These are phyloP conservation scores for Viola pubescens DNA, from an alignment of 441 rosid species.

Conservation along the genomic window DNA sequence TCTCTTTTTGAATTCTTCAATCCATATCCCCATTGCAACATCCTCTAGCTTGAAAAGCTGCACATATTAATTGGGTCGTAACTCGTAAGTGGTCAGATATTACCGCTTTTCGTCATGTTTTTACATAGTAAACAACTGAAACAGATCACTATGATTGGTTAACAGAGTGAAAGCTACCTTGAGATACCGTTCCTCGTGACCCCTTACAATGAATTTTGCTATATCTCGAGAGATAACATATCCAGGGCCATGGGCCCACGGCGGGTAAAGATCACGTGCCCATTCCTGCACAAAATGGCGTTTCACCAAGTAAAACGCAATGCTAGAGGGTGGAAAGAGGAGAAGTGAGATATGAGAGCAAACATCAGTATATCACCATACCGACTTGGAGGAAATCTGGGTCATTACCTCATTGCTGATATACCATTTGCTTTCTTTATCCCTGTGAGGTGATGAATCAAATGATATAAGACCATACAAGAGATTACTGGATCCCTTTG, in stretches of 20 bases:
- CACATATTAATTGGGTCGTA: too few relatives aligned
- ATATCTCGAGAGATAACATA: slow-evolving; percentile 67
- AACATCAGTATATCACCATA: not conserved
- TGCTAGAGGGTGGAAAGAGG: not conserved
- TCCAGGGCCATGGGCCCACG: slow-evolving; percentile 97
- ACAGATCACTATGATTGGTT: too few relatives aligned
- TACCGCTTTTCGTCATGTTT: too few relatives aligned
- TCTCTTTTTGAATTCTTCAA: slow-evolving; percentile 53
- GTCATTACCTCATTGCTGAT: slow-evolving; percentile 55
- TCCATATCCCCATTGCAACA: slow-evolving; percentile 95
- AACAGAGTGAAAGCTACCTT: slow-evolving; percentile 32
- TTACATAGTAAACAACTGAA: too few relatives aligned
- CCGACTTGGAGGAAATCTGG: not conserved
- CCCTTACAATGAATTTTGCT: slow-evolving; percentile 65
- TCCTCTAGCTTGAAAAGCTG: slow-evolving; percentile 92
- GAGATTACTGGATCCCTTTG: slow-evolving; percentile 47
- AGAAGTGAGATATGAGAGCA: not conserved
- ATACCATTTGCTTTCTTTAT: slow-evolving; percentile 78
- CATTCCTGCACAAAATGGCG: slow-evolving; percentile 49
- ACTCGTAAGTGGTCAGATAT: too few relatives aligned
- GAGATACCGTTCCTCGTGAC: slow-evolving; percentile 60
- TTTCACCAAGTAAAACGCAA: slow-evolving; percentile 3
- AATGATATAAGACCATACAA: slow-evolving; percentile 62
- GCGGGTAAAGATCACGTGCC: slow-evolving; percentile 63
- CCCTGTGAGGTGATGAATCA: slow-evolving; percentile 71